These are phyloP conservation scores for Mortierella sp. DNA, from an alignment of 371 early-diverging fungal genomes.

Conservation along the genomic window DNA sequence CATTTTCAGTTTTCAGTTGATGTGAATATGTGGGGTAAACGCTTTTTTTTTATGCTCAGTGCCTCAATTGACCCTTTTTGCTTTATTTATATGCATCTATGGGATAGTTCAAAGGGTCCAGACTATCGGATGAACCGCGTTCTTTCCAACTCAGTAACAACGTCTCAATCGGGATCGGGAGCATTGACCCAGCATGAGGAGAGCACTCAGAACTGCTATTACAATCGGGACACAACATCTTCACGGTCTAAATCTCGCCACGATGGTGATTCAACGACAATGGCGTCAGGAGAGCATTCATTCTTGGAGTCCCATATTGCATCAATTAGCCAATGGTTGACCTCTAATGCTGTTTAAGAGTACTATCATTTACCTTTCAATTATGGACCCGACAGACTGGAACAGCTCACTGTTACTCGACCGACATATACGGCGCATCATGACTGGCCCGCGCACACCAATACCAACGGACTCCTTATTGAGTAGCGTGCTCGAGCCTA, in stretches of 20 bases:
- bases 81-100: background rate
- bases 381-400: background rate
- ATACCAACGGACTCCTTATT: background rate
- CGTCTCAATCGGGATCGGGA: background rate
- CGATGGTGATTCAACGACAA: background rate
- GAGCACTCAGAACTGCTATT: background rate
- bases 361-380: background rate
- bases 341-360: constrained; percentile 21
- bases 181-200: background rate
- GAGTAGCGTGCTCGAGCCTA: background rate
- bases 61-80: constrained; percentile 9
- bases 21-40: too few relatives aligned
- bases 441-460: too few relatives aligned
- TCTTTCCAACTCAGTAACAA: constrained; percentile 7
- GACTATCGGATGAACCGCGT: constrained; percentile 27
- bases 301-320: constrained; percentile 52
- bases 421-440: too few relatives aligned
- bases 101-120: constrained; percentile 3
- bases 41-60: background rate
- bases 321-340: constrained; percentile 48
- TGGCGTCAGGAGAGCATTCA: constrained; percentile 27
- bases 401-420: background rate
- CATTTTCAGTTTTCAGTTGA: background rate
- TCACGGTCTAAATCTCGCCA: background rate
- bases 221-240: background rate